Evolutionary conservation across 768 basidiomycete genomes (phyloP), one percentile per base, ranked within the genome.

Genomic region (Termitomyces sp.): DNA sequence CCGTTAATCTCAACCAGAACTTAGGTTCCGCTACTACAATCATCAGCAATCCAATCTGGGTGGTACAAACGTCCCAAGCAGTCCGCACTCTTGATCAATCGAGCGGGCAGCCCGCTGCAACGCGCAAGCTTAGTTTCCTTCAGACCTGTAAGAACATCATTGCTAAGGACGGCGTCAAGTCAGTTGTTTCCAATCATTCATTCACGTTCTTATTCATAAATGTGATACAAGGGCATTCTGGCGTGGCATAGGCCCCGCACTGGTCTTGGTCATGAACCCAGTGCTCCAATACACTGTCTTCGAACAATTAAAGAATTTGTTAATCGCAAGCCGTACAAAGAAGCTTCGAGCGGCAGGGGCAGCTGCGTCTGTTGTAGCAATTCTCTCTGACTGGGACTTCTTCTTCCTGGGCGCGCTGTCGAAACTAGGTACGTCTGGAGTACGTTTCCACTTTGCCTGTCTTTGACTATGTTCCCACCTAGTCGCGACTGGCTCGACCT

Each of bases 21-120:
- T 20, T 63, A 93, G 95, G 95, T 41, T 89, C 89, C 46, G 90
- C 90, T 12, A 97, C 96, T 3, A 90, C 93, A 4, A 73, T 96
- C 63, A 80, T 92, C 62, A 90, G 86, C 70, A 98, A 98, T 73
- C 96, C 96, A 3, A 89, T 98, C 61, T 99, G 97, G 97, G 94
- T 97, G 50, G 80, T 98, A 23, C 95, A 98, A 70, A 94, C 93
- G 5, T 88, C 88, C 8, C 94, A 96, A 70, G 87, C 90, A 9
- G 87, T 89, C 35, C 81, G 78, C 52, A 85, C 82, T 36, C 72
- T 85, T 72, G 69, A 78, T 40, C 53, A 63, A 43, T 56, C 64
- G 12, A 64, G 63, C n/a, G 73, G 75, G 46, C 63, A 71, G 12
- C 59, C 69, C 32, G 70, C 71, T 23, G 60, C 65, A 9, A 59